phyloP scores from a whole-genome alignment of 257 asterid species.

The Oldenlandia corymbosa region DNA sequence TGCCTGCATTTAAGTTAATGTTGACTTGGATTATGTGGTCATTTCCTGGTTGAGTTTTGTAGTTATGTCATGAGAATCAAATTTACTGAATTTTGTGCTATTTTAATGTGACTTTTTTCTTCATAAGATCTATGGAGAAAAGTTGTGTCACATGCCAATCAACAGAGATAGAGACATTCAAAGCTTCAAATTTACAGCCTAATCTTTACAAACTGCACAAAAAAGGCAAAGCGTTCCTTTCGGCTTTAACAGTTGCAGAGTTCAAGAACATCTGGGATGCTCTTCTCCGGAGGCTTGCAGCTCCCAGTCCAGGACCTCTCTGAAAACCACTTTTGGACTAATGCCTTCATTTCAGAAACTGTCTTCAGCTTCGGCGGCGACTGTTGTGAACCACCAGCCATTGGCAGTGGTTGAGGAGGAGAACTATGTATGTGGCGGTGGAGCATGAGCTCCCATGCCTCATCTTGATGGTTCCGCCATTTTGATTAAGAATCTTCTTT shows the following conservation, averaged over 20 bases:
- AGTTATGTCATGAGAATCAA: too few species aligned
- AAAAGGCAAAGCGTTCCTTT: too few species aligned
- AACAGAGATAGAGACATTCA: too few species aligned
- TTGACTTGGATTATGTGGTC: too few species aligned
- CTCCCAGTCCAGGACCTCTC: neutral
- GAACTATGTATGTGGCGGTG: constrained; percentile 22
- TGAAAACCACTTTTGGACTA: constrained; percentile 12
- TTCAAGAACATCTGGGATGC: constrained; percentile 9
- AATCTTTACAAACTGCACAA: neutral
- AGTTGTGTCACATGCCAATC: too few species aligned
- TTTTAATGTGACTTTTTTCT: too few species aligned
- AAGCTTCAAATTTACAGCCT: too few species aligned
- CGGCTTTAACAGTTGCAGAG: constrained; percentile 5
- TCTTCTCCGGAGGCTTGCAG: neutral
- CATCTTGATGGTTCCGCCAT: constrained; percentile 95
- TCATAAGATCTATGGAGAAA: too few species aligned
- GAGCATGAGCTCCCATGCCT: constrained; percentile 74
- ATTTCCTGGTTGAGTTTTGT: too few species aligned
- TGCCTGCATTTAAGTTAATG: too few species aligned
- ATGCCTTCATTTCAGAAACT: constrained; percentile 3
- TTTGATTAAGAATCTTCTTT: constrained; percentile 75
- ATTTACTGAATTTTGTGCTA: too few species aligned
- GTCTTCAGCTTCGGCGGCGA: neutral
- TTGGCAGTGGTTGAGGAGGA: constrained; percentile 13
- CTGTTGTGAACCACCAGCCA: constrained; percentile 1